Percentiles rank a stretch among this genome's conserved stretches.
phyloP scores from a whole-genome alignment of 2,329 filamentous ascomycete genomes.

The Reticulascus tulasneorum region DNA sequence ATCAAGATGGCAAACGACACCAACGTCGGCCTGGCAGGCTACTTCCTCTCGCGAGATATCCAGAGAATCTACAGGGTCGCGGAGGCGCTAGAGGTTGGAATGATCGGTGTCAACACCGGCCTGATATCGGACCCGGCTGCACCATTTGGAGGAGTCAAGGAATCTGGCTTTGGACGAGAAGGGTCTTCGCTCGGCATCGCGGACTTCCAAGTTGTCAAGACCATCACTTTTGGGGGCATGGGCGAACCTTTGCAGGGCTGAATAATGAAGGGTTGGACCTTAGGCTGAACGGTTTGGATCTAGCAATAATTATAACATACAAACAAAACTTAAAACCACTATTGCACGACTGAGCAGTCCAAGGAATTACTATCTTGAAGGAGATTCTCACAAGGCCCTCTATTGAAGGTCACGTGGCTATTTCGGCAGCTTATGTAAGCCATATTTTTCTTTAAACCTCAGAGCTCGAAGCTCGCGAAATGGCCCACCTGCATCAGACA shows the following conservation, averaged over 20 bases:
- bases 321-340: too few relatives aligned
- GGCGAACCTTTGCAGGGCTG: constrained; percentile 14
- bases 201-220: constrained; percentile 74
- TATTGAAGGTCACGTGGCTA: too few relatives aligned
- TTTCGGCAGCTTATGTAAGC: too few relatives aligned
- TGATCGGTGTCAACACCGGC: constrained; percentile 82
- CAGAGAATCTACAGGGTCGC: constrained; percentile 58
- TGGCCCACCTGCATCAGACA: not conserved
- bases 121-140: constrained; percentile 54
- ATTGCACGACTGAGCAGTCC: too few relatives aligned
- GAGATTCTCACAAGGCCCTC: too few relatives aligned
- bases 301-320: not conserved
- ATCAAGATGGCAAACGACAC: constrained; percentile 75
- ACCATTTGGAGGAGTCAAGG: constrained; percentile 76
- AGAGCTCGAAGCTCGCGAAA: not conserved
- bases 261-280: too few relatives aligned
- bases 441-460: too few relatives aligned
- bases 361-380: too few relatives aligned
- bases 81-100: constrained; percentile 74
- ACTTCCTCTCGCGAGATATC: constrained; percentile 76
- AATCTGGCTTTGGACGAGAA: constrained; percentile 77
- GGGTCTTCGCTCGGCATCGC: constrained; percentile 73
- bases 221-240: constrained; percentile 23
- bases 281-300: constrained; percentile 2
- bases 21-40: constrained; percentile 86